These are phyloP conservation scores for Hamigera avellanea DNA, from an alignment of 495 filamentous ascomycete genomes.

Conservation along the genomic window DNA sequence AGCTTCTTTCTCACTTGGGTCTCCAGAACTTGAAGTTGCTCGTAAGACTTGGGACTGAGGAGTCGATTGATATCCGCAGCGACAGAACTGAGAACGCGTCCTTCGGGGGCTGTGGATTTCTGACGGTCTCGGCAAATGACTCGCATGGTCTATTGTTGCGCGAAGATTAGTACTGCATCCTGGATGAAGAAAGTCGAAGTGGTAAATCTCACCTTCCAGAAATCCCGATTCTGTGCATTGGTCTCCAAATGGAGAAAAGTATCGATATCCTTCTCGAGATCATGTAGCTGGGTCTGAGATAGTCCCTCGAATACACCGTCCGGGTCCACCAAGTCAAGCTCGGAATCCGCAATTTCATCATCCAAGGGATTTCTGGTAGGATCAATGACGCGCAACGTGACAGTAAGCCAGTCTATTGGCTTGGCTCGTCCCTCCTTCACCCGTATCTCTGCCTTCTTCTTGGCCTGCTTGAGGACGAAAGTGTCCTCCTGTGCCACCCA, in stretches of 20 bases:
- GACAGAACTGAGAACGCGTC: conserved; percentile 68
- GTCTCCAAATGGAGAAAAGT: conserved; percentile 74
- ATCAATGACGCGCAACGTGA: conserved; percentile 81
- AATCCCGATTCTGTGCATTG: conserved; percentile 66
- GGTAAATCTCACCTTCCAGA: conserved; percentile 57
- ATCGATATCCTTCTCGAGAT: conserved; percentile 78
- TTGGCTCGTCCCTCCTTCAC: conserved; percentile 89
- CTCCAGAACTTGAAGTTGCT: conserved; percentile 76
- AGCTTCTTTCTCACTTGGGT: conserved; percentile 74
- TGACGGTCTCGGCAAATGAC: conserved; percentile 71
- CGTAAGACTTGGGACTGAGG: conserved; percentile 72
- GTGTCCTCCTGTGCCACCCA: conserved; percentile 93
- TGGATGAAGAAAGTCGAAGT: too few species aligned
- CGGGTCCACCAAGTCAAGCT: conserved; percentile 72
- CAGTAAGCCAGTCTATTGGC: conserved; percentile 91
- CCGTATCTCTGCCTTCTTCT: conserved; percentile 91
- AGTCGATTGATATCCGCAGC: conserved; percentile 80
- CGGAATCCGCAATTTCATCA: conserved; percentile 67
- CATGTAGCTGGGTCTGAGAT: conserved; percentile 54
- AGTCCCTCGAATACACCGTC: conserved; percentile 72
- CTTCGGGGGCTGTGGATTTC: conserved; percentile 54
- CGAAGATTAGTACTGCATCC: neutral
- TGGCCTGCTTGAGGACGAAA: conserved; percentile 93
- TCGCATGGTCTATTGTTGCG: conserved; percentile 53
- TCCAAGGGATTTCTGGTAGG: conserved; percentile 66